Base-by-base conservation (phyloP, 768 basidiomycete genomes). In the Rhodotorula diobovata region DNA sequence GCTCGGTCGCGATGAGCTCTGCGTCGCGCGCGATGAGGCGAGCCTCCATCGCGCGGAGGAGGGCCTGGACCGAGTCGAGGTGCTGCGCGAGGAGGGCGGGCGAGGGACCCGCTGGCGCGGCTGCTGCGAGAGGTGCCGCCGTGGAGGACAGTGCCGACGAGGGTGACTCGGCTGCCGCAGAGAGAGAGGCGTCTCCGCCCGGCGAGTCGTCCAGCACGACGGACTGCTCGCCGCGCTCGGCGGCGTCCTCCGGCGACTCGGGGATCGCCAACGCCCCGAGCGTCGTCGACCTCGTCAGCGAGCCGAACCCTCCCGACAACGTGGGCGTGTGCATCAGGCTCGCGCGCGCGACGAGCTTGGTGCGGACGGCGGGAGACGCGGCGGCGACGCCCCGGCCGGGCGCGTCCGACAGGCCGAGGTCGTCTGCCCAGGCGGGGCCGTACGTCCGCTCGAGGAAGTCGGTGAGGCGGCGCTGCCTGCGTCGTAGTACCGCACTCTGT, bases 21-120 rank as follows among this genome's bases (percentile, higher is more conserved):
- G 64, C 68, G 32, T 67, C 68, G 32, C 73, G 57, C 32, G 68
- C 58, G 34, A 74, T 58, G 18, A 74, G 25, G 21, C 73, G 32
- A 37, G 58, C 45, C 50, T 74, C 73, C 66, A 70, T 70, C 30
- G 66, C 48, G 37, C 73, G n/a, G 12, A 74, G 43, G 21, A 74
- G 48, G 34, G 66, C 57, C 55, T 74, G 73, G 0, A 74, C 65
- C 18, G 68, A 51, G 21, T 74, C 68, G 57, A 74, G 66, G 32
- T 74, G 73, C 5, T 43, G 46, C 15, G 39, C 56, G 21, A 74
- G 53, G 8, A 58, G 66, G 43, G 41, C 28, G 32, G 50, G 20
- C 12, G 46, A 25, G 25, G 50, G 39, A 14, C 34, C 50, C 15
- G 48, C 25, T 7, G 35, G 25, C 1, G 16, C 9, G 0, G 61